A percentile compares a stretch with the other conserved stretches of the same genome.
Evolutionary conservation across 345 rosid species (phyloP).

Genomic region (Leavenworthia alabamica): DNA sequence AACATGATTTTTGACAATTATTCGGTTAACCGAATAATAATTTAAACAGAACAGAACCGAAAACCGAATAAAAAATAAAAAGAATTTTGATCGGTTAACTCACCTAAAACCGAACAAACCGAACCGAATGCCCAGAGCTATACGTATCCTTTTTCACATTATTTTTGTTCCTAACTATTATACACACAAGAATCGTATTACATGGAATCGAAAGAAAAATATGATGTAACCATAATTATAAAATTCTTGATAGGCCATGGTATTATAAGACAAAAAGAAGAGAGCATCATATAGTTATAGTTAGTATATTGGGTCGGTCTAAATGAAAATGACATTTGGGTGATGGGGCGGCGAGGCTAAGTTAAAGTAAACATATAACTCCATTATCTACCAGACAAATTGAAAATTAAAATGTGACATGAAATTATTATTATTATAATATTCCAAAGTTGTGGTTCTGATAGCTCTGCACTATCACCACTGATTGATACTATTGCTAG

Average conservation of each 20-base stretch:
- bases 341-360: conserved; percentile 42
- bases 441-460: conserved; percentile 23
- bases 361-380: conserved; percentile 22
- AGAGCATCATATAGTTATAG: not conserved
- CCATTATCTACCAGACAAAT: conserved; percentile 9
- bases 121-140: too few relatives aligned
- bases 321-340: conserved; percentile 22
- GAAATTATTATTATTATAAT: not conserved
- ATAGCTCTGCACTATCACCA: conserved; percentile 18
- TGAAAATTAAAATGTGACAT: not conserved
- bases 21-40: too few relatives aligned
- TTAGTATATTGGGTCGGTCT: conserved; percentile 29
- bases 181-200: too few relatives aligned
- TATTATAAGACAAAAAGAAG: conserved; percentile 18
- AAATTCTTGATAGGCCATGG: not conserved
- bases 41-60: too few relatives aligned
- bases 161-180: too few relatives aligned
- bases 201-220: not conserved
- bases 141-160: not conserved
- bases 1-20: too few relatives aligned
- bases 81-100: too few relatives aligned
- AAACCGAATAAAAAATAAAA: too few relatives aligned
- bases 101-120: too few relatives aligned
- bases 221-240: not conserved
- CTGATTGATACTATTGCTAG: conserved; percentile 2